Percentiles rank a stretch among this genome's conserved stretches.
phyloP scores from a whole-genome alignment of 1,284 basidiomycete genomes.

The Phellinidium pouzarii region DNA sequence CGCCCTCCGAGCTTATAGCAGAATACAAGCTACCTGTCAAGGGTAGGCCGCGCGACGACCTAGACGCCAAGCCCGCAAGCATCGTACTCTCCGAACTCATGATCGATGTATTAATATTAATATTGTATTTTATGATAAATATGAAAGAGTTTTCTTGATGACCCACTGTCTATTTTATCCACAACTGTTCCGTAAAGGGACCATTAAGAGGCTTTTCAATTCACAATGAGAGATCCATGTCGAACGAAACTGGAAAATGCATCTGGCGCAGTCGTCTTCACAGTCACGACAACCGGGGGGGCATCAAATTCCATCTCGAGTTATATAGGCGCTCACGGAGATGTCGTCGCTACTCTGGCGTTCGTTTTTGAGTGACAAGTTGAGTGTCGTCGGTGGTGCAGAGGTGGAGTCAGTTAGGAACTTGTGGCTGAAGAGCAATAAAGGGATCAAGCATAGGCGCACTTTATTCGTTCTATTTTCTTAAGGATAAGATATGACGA shows the following conservation, averaged over 20 bases:
- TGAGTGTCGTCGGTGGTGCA: conserved; percentile 2
- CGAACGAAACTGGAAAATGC: conserved; percentile 1
- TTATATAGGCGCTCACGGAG: not conserved
- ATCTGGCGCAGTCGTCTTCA: not conserved
- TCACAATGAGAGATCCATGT: conserved; percentile 11
- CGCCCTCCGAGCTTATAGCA: too few species aligned
- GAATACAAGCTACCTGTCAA: too few species aligned
- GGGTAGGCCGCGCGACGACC: too few species aligned
- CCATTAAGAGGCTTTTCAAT: conserved; percentile 8
- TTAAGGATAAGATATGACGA: too few species aligned
- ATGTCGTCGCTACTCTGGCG: conserved; percentile 10
- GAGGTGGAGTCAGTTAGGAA: not conserved
- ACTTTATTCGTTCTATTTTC: too few species aligned
- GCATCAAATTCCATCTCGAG: conserved; percentile 2
- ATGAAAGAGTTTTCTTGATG: too few species aligned
- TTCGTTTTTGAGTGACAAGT: conserved; percentile 3
- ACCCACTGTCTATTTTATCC: too few species aligned
- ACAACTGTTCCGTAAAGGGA: not conserved
- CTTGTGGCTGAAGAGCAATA: conserved; percentile 7
- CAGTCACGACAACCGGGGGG: not conserved
- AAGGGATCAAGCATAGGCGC: too few species aligned
- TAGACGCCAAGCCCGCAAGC: too few species aligned
- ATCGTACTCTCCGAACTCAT: too few species aligned
- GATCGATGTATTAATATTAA: too few species aligned
- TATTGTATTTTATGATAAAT: too few species aligned